Base-by-base conservation (phyloP, 345 rosid species). In the Leavenworthia alabamica region DNA sequence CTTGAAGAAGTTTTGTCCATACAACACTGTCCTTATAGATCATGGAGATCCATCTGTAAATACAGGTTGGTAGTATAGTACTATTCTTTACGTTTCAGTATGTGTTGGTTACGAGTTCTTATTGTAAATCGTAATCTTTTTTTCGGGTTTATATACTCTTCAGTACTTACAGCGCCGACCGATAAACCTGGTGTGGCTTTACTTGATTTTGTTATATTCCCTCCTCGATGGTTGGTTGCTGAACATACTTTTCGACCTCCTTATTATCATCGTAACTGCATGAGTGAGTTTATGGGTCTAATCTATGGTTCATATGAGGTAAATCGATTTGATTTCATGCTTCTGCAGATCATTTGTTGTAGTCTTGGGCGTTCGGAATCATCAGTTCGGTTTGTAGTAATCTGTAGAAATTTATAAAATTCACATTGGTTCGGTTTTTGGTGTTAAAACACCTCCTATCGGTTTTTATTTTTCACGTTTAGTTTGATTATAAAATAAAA, bases 221-320 rank as follows among this genome's bases (percentile, higher is more conserved):
- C 99, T 47, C 96, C 99, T 4, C 73, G 96, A 45, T 93, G 99
- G 99, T 75, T 86, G 81, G 99, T 93, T 10, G 86, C 96, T 4
- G 99, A 92, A 74, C 96, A 92, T 76, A 92, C 99, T 41, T 92
- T 92, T 68, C 82, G 91, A 53, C 97, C 99, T 56, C 96, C 97
- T 47, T 89, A 86, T 68, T 93, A 86, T 74, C 97, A 93, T 72
- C 97, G 99, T 41, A 93, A 93, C 73, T 93, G 99, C 68, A 93
- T 89, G 99, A 93, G 99, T 77, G 99, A 93, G 71, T 89, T 89
- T 77, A 93, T 89, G 98, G 97, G 98, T 31, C 80, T 86, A 46
- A 81, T 92, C 66, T 70, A 81, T 37, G 99, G 99, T 75, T 88
- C 86, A 74, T 89, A 92, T 56, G 99, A 92, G 94, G 98, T 92